Percentiles rank a stretch among this genome's conserved stretches.
Evolutionary conservation across 2,329 filamentous ascomycete species (phyloP).

Genomic region (Juglanconis sp.): DNA sequence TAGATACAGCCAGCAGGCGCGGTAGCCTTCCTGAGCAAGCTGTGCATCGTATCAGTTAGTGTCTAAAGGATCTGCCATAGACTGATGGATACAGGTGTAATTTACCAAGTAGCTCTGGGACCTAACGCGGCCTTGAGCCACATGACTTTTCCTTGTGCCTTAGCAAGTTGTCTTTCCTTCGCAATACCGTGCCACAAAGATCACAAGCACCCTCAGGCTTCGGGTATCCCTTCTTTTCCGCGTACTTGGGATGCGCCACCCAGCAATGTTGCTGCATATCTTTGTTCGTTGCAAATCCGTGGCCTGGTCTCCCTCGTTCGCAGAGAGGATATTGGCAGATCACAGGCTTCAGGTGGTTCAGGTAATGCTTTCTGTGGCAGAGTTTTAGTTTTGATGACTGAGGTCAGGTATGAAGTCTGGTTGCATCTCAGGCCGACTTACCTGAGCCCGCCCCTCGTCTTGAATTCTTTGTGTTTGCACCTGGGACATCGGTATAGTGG

Average conservation of each 20-base stretch:
- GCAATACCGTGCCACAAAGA: not conserved
- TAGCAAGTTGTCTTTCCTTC: not conserved
- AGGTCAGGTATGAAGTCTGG: not conserved
- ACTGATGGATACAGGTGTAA: not conserved
- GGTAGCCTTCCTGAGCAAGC: too few relatives aligned
- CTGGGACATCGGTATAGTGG: not conserved
- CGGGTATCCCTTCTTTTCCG: not conserved
- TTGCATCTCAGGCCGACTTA: not conserved
- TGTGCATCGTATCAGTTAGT: too few relatives aligned
- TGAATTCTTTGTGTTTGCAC: not conserved
- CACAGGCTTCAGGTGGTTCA: not conserved
- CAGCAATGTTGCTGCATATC: constrained; percentile 2
- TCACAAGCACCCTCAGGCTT: not conserved
- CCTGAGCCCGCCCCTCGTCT: not conserved
- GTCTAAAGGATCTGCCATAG: not conserved
- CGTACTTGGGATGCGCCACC: not conserved
- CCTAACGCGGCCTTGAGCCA: not conserved
- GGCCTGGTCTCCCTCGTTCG: not conserved
- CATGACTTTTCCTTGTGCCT: not conserved
- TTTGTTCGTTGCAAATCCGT: not conserved
- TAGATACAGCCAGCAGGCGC: too few relatives aligned
- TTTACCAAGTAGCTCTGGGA: not conserved
- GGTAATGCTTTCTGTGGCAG: not conserved
- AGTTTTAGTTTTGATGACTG: not conserved
- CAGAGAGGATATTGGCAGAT: not conserved